A percentile compares a stretch with the other conserved stretches of the same genome.
These are phyloP conservation scores for Candida anutae DNA, from an alignment of 1,139 yeast genomes.

Conservation along the genomic window DNA sequence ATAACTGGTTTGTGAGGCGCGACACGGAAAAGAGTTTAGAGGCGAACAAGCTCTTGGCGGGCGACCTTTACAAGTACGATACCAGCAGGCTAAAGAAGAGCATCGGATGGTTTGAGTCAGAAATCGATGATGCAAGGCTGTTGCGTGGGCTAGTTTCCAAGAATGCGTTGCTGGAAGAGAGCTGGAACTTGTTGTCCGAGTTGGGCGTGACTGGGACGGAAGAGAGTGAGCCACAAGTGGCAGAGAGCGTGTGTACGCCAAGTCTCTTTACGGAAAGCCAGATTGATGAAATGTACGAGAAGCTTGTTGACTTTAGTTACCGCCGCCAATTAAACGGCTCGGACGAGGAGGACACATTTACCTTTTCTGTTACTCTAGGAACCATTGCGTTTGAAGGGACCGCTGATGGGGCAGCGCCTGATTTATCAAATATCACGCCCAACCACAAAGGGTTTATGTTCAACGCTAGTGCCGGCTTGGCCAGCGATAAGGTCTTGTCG, in stretches of 20 bases:
- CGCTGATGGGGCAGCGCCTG: conserved; percentile 1
- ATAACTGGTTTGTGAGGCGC: conserved; percentile 12
- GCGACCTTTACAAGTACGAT: conserved; percentile 16
- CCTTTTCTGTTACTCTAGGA: conserved; percentile 33
- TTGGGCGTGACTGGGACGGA: conserved; percentile 12
- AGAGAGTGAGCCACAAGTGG: conserved; percentile 1
- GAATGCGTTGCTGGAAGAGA: conserved; percentile 10
- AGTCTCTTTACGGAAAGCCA: conserved; percentile 3
- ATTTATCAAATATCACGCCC: too few relatives aligned
- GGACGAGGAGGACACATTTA: conserved; percentile 11
- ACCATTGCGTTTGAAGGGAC: conserved; percentile 22
- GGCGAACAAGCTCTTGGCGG: conserved; percentile 7
- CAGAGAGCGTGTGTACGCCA: too few relatives aligned
- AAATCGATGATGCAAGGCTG: conserved; percentile 12
- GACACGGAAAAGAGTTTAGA: not conserved
- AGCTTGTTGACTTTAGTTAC: conserved; percentile 15
- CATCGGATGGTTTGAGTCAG: conserved; percentile 9
- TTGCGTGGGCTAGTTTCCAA: conserved; percentile 5
- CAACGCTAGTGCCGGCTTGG: conserved; percentile 35
- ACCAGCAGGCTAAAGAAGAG: conserved; percentile 10
- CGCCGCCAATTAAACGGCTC: conserved; percentile 11
- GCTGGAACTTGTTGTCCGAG: conserved; percentile 15
- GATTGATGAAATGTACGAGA: conserved; percentile 9
- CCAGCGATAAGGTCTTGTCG: conserved; percentile 30
- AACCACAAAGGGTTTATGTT: conserved; percentile 18